Evolutionary conservation across 768 basidiomycete species (phyloP), one percentile per base, ranked within the genome.

Genomic region (Tricholoma sp.): DNA sequence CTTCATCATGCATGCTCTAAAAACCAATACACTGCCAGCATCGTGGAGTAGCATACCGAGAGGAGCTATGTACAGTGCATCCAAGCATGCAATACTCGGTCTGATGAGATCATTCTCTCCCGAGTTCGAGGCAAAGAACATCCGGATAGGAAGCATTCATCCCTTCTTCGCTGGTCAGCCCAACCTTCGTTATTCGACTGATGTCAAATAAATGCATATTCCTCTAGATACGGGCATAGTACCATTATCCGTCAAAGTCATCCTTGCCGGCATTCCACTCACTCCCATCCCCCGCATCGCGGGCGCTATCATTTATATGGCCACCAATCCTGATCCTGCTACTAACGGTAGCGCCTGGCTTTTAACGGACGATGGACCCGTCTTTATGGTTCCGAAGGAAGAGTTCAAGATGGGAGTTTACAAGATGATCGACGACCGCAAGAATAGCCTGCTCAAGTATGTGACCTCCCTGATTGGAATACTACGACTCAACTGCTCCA

Each of bases 11-110:
- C 22, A 34, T 22, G 34, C 34, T 39, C 21, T 49, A 32, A 18
- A n/a, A 10, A 22, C 50, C 41, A 31, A 50, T 47, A 50, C 16
- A 54, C 41, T 37, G 39, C 50, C 53, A 82, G 81, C 83, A 34
- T 83, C 82, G 21, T 83, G 81, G 78, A 37, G 66, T 34, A 72
- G 70, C 0, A 69, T 83, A 24, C 77, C 81, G 3, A 60, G 59
- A 18, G 81, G 68, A 5, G 67, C 74, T 18, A 64, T 81, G 50
- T 84, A 84, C 63, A 69, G 72, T 6, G 79, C 77, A 14, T 78
- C 83, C 11, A 84, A 83, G 63, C 82, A 83, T 59, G 81, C 74
- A 34, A 65, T 83, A 6, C 69, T 83, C 5, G 83, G 82, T 9
- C 55, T 83, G 31, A 79, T 83, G 79, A 74, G 80, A 16, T 72